These are phyloP conservation scores for Raphidocelis subcapitata DNA, from an alignment of 139 green algal genomes.

Conservation along the genomic window DNA sequence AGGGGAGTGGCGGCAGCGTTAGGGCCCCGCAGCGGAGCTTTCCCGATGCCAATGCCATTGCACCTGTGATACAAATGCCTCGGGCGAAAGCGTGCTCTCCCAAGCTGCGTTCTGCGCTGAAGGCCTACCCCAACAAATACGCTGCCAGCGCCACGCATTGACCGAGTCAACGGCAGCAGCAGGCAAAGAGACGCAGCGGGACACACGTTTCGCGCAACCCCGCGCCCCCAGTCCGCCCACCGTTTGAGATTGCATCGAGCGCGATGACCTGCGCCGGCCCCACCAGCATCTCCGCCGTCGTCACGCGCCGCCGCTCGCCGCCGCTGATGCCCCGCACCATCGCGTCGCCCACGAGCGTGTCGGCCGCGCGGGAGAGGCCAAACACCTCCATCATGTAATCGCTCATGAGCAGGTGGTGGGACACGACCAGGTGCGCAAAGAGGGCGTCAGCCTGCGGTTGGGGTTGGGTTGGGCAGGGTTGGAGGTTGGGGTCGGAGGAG, in stretches of 20 bases:
- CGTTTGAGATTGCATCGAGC: neutral
- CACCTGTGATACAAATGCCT: no score
- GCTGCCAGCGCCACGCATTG: no score
- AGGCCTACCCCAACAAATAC: no score
- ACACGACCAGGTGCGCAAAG: neutral
- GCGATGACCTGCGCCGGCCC: constrained; percentile 18
- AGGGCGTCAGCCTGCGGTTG: neutral
- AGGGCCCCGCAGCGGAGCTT: neutral
- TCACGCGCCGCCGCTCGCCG: constrained; percentile 77
- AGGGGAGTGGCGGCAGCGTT: neutral
- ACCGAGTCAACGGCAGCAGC: no score
- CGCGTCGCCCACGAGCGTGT: constrained; percentile 75
- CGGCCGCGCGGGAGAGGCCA: constrained; percentile 39
- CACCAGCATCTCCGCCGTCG: constrained; percentile 74
- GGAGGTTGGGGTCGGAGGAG: no score
- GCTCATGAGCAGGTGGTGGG: neutral
- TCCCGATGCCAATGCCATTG: no score
- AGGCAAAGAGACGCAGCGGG: no score
- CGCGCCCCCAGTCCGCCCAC: neutral
- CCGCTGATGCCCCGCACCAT: constrained; percentile 70
- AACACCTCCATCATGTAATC: constrained; percentile 35
- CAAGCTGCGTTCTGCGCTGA: no score
- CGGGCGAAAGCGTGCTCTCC: no score
- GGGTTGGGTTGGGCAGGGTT: no score
- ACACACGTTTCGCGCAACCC: no score